These are phyloP conservation scores for Suhomyces xylopsoci DNA, from an alignment of 805 yeast genomes.

Conservation along the genomic window DNA sequence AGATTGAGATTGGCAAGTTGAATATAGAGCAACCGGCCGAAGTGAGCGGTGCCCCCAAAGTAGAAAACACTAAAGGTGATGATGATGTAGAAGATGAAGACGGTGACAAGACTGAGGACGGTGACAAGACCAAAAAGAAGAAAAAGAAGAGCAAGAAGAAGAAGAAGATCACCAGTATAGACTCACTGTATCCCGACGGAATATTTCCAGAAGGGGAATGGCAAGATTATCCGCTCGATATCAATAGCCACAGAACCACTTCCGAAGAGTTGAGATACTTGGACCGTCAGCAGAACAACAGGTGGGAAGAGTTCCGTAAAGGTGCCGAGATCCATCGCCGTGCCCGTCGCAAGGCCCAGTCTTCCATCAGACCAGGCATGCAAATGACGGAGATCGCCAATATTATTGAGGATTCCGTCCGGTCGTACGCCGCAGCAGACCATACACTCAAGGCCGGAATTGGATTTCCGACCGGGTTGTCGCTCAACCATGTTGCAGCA, in stretches of 20 bases:
- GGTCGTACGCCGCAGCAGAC: slow-evolving; percentile 69
- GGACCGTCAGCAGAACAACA: slow-evolving; percentile 59
- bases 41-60: too few species aligned
- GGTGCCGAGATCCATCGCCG: slow-evolving; percentile 96
- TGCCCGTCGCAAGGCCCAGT: slow-evolving; percentile 76
- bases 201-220: slow-evolving; percentile 86
- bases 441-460: slow-evolving; percentile 71
- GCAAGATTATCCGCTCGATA: slow-evolving; percentile 69
- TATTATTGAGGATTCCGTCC: slow-evolving; percentile 77
- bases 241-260: slow-evolving; percentile 68
- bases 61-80: background rate
- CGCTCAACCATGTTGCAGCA: slow-evolving; percentile 92
- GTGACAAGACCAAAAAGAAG: slow-evolving; percentile 47
- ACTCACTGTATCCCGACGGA: slow-evolving; percentile 64
- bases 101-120: slow-evolving; percentile 5
- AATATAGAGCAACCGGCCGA: background rate
- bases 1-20: background rate
- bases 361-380: slow-evolving; percentile 85
- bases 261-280: slow-evolving; percentile 81
- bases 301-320: slow-evolving; percentile 87
- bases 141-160: slow-evolving; percentile 38
- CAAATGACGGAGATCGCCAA: slow-evolving; percentile 86
- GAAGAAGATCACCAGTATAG: slow-evolving; percentile 60
- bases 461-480: slow-evolving; percentile 98
- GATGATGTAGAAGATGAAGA: slow-evolving; percentile 8